Evolutionary conservation across 2,329 filamentous ascomycete species (phyloP), one percentile per base, ranked within the genome.

Genomic region (Akanthomyces muscarius): DNA sequence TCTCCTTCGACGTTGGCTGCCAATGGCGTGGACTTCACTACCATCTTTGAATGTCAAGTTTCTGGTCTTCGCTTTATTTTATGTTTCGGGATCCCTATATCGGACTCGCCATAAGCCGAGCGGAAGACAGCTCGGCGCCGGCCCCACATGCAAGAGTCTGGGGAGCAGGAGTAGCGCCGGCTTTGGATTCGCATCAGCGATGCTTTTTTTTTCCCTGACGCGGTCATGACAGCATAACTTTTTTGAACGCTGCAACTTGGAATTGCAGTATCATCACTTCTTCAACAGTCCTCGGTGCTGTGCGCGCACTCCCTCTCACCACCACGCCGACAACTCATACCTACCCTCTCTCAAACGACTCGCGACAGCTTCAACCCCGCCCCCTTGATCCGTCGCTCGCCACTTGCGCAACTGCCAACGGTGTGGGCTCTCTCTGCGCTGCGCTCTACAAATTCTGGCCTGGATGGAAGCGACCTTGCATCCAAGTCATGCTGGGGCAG

Each of bases 91-190:
- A 28, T 10, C 44, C 33, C 13, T 36, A 21, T 41, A 41, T 41
- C 45, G 23, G 45, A 48, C 45, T 23, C 45, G 21, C 13, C n/a
- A 13, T 38, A 36, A 41, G 44, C 45, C n/a, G 30, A 38, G 18
- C 36, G 5, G 3, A 5, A 51, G 14, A 21, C 21, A 44, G 25
- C 36, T 51, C 57, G 47, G 57, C 33, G 23, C 57, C 57, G 57
- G 57, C 57, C 57, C 57, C 57, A 60, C 57, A 28, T 13, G 13
- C 38, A 25, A 52, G 38, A 52, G 50, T 52, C 57, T 52, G 57
- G 57, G 48, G 57, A 60, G 57, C 52, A 60, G 38, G 57, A 60
- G 57, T 60, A 60, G 57, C 47, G 57, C 48, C 57, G 57, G 57
- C 18, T 52, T 60, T 52, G 38, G 38, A 33, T 30, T 52, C 14